These are phyloP conservation scores for Cyclotella cryptica DNA, from an alignment of 108 stramenopile species.

Conservation along the genomic window DNA sequence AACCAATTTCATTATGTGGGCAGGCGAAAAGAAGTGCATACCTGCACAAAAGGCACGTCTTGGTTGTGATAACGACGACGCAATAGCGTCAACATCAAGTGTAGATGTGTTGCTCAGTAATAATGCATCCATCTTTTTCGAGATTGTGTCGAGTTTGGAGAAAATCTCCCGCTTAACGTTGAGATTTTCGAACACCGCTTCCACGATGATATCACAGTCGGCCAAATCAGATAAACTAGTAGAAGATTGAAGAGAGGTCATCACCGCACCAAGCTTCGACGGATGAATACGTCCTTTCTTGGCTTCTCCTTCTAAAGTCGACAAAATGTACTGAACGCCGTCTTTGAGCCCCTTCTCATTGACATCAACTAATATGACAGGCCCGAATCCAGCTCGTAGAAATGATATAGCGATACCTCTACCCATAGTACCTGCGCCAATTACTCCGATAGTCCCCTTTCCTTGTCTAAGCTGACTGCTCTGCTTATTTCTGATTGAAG, in stretches of 20 bases:
- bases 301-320: slow-evolving; percentile 64
- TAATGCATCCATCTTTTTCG: slow-evolving; percentile 57
- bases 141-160: slow-evolving; percentile 74
- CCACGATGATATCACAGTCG: slow-evolving; percentile 82
- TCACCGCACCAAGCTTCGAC: slow-evolving; percentile 36
- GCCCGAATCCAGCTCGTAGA: slow-evolving; percentile 83
- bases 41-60: slow-evolving; percentile 86
- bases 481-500: slow-evolving; percentile 12
- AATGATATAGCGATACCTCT: slow-evolving; percentile 95
- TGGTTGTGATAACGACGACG: slow-evolving; percentile 58
- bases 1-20: slow-evolving; percentile 94
- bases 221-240: slow-evolving; percentile 60
- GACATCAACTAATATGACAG: slow-evolving; percentile 89
- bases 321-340: slow-evolving; percentile 66
- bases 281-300: slow-evolving; percentile 56
- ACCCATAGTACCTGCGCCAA: slow-evolving; percentile 98
- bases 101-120: slow-evolving; percentile 91
- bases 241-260: slow-evolving; percentile 34
- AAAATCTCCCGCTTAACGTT: slow-evolving; percentile 93
- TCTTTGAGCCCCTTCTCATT: slow-evolving; percentile 71
- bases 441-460: slow-evolving; percentile 70
- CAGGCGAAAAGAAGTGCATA: slow-evolving; percentile 98
- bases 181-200: slow-evolving; percentile 97
- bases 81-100: slow-evolving; percentile 94
- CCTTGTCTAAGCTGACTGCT: slow-evolving; percentile 25